phyloP scores from a whole-genome alignment of 345 rosid species.

The Isatis tinctoria region DNA sequence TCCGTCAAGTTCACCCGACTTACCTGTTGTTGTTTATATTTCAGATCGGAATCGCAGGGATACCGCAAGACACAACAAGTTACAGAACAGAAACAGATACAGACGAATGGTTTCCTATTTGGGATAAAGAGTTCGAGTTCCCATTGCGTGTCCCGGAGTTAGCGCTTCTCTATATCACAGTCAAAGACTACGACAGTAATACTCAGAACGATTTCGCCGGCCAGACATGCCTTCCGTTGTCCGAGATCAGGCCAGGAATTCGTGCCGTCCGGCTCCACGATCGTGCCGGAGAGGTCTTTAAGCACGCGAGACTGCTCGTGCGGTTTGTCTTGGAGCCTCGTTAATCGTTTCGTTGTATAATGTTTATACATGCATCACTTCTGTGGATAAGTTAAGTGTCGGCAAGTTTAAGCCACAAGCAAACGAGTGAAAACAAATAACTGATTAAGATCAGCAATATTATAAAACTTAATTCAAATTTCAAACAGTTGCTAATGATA shows the following conservation, averaged over 20 bases:
- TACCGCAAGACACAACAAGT: slow-evolving; percentile 56
- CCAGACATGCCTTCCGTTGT: slow-evolving; percentile 72
- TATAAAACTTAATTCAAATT: neutral
- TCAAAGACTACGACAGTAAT: slow-evolving; percentile 60
- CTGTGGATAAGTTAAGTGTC: neutral
- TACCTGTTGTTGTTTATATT: neutral
- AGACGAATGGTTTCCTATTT: slow-evolving; percentile 76
- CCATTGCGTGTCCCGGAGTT: slow-evolving; percentile 67
- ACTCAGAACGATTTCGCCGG: slow-evolving; percentile 82
- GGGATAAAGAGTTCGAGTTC: slow-evolving; percentile 81
- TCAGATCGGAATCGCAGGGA: slow-evolving; percentile 66
- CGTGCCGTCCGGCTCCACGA: slow-evolving; percentile 62
- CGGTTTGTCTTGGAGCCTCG: slow-evolving; percentile 26
- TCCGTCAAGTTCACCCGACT: neutral
- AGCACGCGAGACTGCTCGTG: slow-evolving; percentile 49
- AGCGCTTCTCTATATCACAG: slow-evolving; percentile 70
- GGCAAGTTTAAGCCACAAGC: neutral
- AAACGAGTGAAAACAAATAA: neutral
- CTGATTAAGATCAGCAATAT: neutral
- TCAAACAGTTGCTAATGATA: neutral
- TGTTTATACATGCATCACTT: neutral
- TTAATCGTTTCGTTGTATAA: neutral
- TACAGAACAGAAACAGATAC: slow-evolving; percentile 59
- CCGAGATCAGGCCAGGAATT: slow-evolving; percentile 60
- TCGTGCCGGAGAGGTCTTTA: slow-evolving; percentile 46